Evolutionary conservation across 2,329 filamentous ascomycete species (phyloP), one percentile per base, ranked within the genome.

Genomic region (Ramichloridium luteum): DNA sequence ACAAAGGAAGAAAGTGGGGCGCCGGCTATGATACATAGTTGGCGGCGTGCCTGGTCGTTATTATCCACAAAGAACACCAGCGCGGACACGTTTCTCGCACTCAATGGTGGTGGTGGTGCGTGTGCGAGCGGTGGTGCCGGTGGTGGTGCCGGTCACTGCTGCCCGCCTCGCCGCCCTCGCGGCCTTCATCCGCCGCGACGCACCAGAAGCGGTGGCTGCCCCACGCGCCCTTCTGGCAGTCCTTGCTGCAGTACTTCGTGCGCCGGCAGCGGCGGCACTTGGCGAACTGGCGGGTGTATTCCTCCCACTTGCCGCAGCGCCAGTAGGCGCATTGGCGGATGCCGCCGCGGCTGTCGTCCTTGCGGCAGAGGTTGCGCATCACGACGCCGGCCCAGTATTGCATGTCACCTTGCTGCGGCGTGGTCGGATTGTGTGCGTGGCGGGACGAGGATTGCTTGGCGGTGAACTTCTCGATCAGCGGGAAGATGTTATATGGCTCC

Each of bases 311-410:
- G 38, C 88, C 88, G 57, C 90, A 98, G 59, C 93, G 77, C 62
- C 93, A 98, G 62, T 94, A 94, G 32, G 90, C 90, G 57, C 90
- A 98, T 56, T 98, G 90, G 35, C 90, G 72, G 46, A 98, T 96
- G 37, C 90, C 90, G 25, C 90, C 90, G 28, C 83, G 73, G 8
- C 80, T 83, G 54, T 98, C 90, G 55, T 98, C 90, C 62, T 98
- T 98, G 43, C 90, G 82, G 67, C 90, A 98, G 30, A 98, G 72
- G 54, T 98, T 98, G 43, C 90, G 74, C 90, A 98, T 98, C 27
- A 98, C 90, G 11, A 98, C 90, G 40, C 88, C 90, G 12, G 90
- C 90, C 90, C 90, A 98, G 63, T 98, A 98, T 57, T 94, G 88
- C 90, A 98, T 98, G 37, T 84, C 51, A 35, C 48, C 48, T 32